Conservation (phyloP, 306 rosid genomes). For the Pyrus communis region DNA sequence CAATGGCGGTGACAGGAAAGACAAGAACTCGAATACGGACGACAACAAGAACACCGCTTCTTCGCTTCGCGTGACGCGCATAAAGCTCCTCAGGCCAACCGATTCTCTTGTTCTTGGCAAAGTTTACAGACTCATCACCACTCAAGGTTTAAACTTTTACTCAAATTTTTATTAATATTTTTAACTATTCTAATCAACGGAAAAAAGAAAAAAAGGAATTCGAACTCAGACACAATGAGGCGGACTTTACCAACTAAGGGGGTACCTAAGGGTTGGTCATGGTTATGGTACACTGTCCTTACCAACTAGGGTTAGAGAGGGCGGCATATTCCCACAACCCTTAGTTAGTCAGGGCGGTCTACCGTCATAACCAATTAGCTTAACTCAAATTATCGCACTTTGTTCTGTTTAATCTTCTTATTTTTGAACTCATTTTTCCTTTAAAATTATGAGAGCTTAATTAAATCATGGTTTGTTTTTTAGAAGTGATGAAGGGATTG, state of each 20-base stretch:
- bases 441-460: not conserved
- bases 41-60: slow-evolving; percentile 15
- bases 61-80: slow-evolving; percentile 76
- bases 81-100: slow-evolving; percentile 87
- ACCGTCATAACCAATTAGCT: not conserved
- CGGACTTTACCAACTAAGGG: not conserved
- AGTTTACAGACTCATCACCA: slow-evolving; percentile 80
- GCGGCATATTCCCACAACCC: not conserved
- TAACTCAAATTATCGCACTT: not conserved
- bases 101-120: slow-evolving; percentile 91
- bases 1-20: slow-evolving; percentile 9
- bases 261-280: not conserved
- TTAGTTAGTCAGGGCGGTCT: not conserved
- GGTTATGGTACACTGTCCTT: not conserved
- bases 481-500: slow-evolving; percentile 80
- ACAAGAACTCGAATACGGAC: slow-evolving; percentile 10
- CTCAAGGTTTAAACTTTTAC: slow-evolving; percentile 47
- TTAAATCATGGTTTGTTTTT: slow-evolving; percentile 8
- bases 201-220: too few relatives aligned
- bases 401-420: not conserved
- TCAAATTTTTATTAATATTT: not conserved
- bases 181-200: not conserved
- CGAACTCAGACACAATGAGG: too few relatives aligned
- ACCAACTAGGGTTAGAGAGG: not conserved
- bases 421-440: not conserved